Evolutionary conservation across 805 yeast species (phyloP), one percentile per base, ranked within the genome.

Genomic region (Candida chauliodis): DNA sequence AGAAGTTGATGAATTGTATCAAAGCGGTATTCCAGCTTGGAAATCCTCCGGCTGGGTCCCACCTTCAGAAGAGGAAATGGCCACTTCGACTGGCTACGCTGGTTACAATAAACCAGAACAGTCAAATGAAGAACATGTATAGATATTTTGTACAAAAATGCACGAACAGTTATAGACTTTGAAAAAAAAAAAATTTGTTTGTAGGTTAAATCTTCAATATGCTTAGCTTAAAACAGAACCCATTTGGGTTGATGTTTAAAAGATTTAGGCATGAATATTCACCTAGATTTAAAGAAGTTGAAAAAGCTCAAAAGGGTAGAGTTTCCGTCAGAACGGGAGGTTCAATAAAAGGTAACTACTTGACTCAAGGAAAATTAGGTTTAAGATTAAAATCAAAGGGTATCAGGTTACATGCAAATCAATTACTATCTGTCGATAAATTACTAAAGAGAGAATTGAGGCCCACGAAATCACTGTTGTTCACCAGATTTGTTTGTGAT

Each of bases 311-410:
- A 63, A 93, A 93, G 59, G 99, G 99, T 19, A 74, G 97, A 50
- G 96, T 93, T 5, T 78, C 95, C 1, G 96, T 90, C 8, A 83
- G 96, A 61, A 86, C 84, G 10, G 99, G 99, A 37, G 97, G 97
- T 1, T 89, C 97, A 2, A 72, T 76, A 38, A 89, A 86, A 58
- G 99, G 99, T 21, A 83, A 91, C 34, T 75, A 86, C 2, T 59
- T 93, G 23, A 79, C 78, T 43, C 84, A 81, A 50, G 99, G 99
- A 20, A 71, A 76, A 13, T 88, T 76, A 59, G 99, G 97, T 14
- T 71, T 91, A 47, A 78, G 99, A 51, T 74, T 93, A 42, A 84
- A 84, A 58, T 73, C 89, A n/a, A 91, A 84, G 56, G 99, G 99
- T 28, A 67, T 80, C 8, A 74, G 98, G 42, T 66, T 93, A 58